A percentile compares a stretch with the other conserved stretches of the same genome.
phyloP scores from a whole-genome alignment of 257 asterid genomes.

The Przewalskia tangutica region DNA sequence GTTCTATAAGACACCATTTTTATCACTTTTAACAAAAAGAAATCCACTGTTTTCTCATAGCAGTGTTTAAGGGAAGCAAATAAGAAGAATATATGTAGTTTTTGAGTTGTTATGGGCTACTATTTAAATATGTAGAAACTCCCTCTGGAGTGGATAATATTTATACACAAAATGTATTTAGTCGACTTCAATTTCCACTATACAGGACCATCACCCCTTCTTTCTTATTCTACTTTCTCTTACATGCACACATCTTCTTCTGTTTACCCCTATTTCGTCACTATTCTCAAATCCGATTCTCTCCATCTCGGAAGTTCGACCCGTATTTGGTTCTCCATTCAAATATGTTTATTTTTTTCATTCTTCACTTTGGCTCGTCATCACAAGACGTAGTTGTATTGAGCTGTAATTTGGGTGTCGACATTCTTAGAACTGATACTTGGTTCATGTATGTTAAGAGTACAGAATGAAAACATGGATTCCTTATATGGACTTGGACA shows the following conservation, averaged over 20 bases:
- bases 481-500: no score
- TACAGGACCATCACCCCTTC: no score
- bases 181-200: no score
- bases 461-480: no score
- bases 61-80: no score
- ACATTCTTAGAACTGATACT: not conserved
- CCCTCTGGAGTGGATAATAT: not conserved
- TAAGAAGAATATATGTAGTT: not conserved
- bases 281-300: no score
- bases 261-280: no score
- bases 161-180: not conserved
- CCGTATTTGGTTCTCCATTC: no score
- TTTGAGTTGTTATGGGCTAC: not conserved
- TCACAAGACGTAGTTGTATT: not conserved
- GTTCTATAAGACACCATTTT: not conserved
- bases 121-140: not conserved
- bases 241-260: no score
- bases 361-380: not conserved
- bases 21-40: not conserved
- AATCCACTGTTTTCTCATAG: not conserved
- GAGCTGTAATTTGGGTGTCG: not conserved
- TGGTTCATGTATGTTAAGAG: no score
- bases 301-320: no score
- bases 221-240: no score
- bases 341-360: not conserved